Percentiles rank a stretch among this genome's conserved stretches.
Conservation (phyloP, 2,329 filamentous ascomycete species). For the Nemania sp. region DNA sequence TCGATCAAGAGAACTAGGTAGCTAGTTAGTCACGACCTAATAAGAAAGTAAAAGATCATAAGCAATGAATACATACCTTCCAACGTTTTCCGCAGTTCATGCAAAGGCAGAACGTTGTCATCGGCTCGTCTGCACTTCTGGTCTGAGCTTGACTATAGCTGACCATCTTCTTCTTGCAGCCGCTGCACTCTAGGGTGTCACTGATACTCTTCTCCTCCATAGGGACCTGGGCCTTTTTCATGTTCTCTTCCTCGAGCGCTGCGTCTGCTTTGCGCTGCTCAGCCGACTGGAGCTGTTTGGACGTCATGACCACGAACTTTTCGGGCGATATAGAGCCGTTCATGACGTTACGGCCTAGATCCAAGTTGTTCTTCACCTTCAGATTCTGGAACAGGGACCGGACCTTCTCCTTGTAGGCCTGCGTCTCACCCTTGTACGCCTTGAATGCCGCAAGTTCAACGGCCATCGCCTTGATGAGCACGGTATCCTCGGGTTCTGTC, state of each 20-base stretch:
- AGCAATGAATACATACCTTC: slow-evolving; percentile 67
- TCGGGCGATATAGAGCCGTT: slow-evolving; percentile 77
- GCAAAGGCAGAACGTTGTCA: slow-evolving; percentile 81
- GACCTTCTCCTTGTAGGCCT: slow-evolving; percentile 87
- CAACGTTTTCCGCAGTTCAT: slow-evolving; percentile 76
- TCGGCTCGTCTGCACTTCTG: slow-evolving; percentile 92
- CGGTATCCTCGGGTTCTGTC: slow-evolving; percentile 74
- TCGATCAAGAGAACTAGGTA: slow-evolving; percentile 47
- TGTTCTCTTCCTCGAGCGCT: slow-evolving; percentile 88
- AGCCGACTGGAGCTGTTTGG: slow-evolving; percentile 90
- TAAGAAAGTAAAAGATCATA: slow-evolving; percentile 20
- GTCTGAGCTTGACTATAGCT: slow-evolving; percentile 98
- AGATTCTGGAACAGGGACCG: slow-evolving; percentile 94
- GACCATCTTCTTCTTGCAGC: slow-evolving; percentile 93
- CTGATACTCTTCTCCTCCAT: slow-evolving; percentile 92
- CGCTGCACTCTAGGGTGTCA: slow-evolving; percentile 87
- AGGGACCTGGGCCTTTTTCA: slow-evolving; percentile 96
- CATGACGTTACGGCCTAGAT: slow-evolving; percentile 81
- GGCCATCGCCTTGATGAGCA: slow-evolving; percentile 82
- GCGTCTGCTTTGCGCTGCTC: slow-evolving; percentile 82
- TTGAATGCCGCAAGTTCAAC: slow-evolving; percentile 83
- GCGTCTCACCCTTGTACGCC: slow-evolving; percentile 75
- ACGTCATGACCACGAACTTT: slow-evolving; percentile 85
- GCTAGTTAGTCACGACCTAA: slow-evolving; percentile 45
- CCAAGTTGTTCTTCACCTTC: slow-evolving; percentile 88